phyloP scores from a whole-genome alignment of 257 asterid species.

The Linaria vulgaris region DNA sequence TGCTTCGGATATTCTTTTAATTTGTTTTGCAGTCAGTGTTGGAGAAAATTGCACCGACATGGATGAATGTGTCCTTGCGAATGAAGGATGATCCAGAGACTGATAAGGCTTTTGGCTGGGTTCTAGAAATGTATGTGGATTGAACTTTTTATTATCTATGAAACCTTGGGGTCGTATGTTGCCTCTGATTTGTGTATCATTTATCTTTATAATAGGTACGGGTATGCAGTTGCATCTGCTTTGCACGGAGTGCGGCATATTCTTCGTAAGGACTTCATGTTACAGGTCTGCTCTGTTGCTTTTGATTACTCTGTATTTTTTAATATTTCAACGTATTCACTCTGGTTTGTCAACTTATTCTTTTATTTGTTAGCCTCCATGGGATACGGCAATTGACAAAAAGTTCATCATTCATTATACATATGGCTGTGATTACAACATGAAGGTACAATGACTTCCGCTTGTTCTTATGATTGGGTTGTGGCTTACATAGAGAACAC shows the following conservation, averaged over 20 bases:
- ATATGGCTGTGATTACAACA: conserved; percentile 91
- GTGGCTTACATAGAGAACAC: too few species aligned
- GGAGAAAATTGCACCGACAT: conserved; percentile 95
- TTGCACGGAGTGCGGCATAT: conserved; percentile 85
- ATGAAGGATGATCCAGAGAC: conserved; percentile 99
- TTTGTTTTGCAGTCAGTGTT: conserved; percentile 52
- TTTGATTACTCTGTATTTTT: conserved; percentile 13
- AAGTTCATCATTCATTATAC: conserved; percentile 87
- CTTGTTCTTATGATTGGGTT: conserved; percentile 2
- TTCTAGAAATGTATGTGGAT: conserved; percentile 93
- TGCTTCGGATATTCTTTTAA: conserved; percentile 19
- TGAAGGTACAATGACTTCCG: conserved; percentile 63
- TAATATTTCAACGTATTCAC: neutral
- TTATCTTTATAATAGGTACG: conserved; percentile 59
- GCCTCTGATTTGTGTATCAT: conserved; percentile 25
- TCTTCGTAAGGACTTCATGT: conserved; percentile 90
- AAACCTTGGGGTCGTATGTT: conserved; percentile 13
- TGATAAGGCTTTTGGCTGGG: conserved; percentile 97
- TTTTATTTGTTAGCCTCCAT: conserved; percentile 70
- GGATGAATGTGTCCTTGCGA: conserved; percentile 96
- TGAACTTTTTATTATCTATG: conserved; percentile 3
- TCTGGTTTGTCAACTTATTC: conserved; percentile 4
- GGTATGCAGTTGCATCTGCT: conserved; percentile 95
- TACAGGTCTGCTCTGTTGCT: conserved; percentile 62
- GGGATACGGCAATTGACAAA: conserved; percentile 75